Evolutionary conservation across 2,329 filamentous ascomycete species (phyloP).

Genomic region (Mollisiaceae sp.): DNA sequence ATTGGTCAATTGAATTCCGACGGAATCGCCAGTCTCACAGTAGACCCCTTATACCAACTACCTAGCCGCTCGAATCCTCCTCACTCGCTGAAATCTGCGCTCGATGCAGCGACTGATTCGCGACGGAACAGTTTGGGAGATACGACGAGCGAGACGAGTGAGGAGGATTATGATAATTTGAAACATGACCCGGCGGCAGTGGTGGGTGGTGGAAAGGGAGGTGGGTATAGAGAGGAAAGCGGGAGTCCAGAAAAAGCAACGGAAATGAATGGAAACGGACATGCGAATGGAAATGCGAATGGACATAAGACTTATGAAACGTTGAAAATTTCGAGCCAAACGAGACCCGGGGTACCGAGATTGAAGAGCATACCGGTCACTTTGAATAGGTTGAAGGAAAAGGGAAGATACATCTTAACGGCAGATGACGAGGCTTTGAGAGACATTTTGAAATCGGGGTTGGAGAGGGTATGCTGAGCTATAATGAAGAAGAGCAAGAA

Average conservation of each 20-base stretch:
- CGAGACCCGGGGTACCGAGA: constrained; percentile 23
- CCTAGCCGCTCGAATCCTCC: constrained; percentile 27
- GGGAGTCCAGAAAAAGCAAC: constrained; percentile 17
- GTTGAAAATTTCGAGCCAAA: constrained; percentile 20
- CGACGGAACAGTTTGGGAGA: constrained; percentile 24
- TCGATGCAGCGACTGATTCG: constrained; percentile 26
- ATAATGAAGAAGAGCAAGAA: not conserved
- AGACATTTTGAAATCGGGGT: constrained; percentile 35
- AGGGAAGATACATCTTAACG: constrained; percentile 38
- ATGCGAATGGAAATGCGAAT: constrained; percentile 3
- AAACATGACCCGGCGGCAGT: constrained; percentile 37
- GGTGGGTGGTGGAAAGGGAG: constrained; percentile 42
- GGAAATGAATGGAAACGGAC: constrained; percentile 2
- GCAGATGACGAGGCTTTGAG: constrained; percentile 37
- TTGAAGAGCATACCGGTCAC: constrained; percentile 40
- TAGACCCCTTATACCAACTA: constrained; percentile 19
- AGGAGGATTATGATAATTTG: constrained; percentile 42
- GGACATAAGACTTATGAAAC: constrained; percentile 32
- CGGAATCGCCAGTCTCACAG: constrained; percentile 31
- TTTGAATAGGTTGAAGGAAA: constrained; percentile 38
- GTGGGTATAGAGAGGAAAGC: constrained; percentile 40
- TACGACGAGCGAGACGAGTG: constrained; percentile 36
- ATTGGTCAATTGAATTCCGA: constrained; percentile 33
- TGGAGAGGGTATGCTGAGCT: constrained; percentile 33
- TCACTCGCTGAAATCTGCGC: constrained; percentile 36